phyloP scores from a whole-genome alignment of 2,329 filamentous ascomycete species.

The Fusarium nygamai region DNA sequence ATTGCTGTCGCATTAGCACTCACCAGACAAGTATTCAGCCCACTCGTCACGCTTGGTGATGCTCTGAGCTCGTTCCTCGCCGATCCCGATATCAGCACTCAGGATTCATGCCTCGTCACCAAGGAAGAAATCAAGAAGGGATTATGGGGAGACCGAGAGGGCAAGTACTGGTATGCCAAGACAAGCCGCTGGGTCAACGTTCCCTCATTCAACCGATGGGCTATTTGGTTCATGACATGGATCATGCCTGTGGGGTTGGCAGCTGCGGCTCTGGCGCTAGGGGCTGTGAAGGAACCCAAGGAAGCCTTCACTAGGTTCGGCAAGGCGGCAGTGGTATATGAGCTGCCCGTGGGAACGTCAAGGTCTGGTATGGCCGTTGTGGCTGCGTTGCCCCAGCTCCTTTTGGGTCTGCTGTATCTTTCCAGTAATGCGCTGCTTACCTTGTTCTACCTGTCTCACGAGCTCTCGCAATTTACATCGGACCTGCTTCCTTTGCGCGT shows the following conservation, averaged over 20 bases:
- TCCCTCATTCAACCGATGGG: slow-evolving; percentile 56
- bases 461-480: slow-evolving; percentile 57
- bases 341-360: slow-evolving; percentile 39
- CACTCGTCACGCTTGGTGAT: slow-evolving; percentile 62
- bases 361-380: slow-evolving; percentile 50
- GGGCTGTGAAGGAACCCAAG: slow-evolving; percentile 45
- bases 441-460: slow-evolving; percentile 60
- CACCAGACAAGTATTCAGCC: slow-evolving; percentile 49
- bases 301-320: slow-evolving; percentile 53
- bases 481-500: slow-evolving; percentile 53
- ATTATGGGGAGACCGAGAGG: slow-evolving; percentile 55
- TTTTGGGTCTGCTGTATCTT: slow-evolving; percentile 60
- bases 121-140: slow-evolving; percentile 57
- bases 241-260: slow-evolving; percentile 49
- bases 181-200: slow-evolving; percentile 58
- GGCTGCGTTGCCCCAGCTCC: slow-evolving; percentile 59
- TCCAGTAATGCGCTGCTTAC: slow-evolving; percentile 58
- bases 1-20: slow-evolving; percentile 53
- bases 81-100: slow-evolving; percentile 56
- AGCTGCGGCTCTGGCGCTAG: slow-evolving; percentile 51
- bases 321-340: slow-evolving; percentile 49
- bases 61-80: slow-evolving; percentile 61
- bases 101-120: slow-evolving; percentile 56
- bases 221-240: slow-evolving; percentile 53
- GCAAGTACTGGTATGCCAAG: slow-evolving; percentile 54